A percentile compares a stretch with the other conserved stretches of the same genome.
phyloP scores from a whole-genome alignment of 768 basidiomycete species.

The Mycena crocata region DNA sequence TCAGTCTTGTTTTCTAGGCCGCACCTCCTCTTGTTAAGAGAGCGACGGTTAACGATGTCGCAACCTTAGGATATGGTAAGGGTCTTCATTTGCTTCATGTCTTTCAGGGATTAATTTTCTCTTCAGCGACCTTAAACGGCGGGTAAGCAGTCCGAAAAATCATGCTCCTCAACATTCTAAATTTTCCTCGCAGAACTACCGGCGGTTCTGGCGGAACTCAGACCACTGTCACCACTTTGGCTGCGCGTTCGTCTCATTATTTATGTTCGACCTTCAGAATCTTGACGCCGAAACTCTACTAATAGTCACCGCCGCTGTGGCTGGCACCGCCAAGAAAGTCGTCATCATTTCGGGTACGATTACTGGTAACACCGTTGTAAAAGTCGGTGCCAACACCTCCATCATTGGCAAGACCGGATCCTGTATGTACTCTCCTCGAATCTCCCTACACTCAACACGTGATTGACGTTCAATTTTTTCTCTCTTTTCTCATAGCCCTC shows the following conservation, averaged over 20 bases:
- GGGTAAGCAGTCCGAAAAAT: conserved; percentile 28
- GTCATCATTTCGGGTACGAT: conserved; percentile 60
- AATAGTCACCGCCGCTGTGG: conserved; percentile 52
- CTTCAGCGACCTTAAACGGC: conserved; percentile 35
- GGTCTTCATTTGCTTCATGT: background rate
- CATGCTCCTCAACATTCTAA: conserved; percentile 6
- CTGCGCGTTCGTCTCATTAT: conserved; percentile 36
- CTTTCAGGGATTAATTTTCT: background rate
- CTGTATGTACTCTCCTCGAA: conserved; percentile 38
- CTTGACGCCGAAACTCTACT: background rate
- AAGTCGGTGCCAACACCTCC: conserved; percentile 57
- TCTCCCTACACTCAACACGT: background rate
- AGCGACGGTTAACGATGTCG: conserved; percentile 42
- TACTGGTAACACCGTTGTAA: conserved; percentile 56
- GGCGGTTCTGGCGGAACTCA: conserved; percentile 57
- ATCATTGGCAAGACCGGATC: conserved; percentile 55
- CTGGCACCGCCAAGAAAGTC: conserved; percentile 54
- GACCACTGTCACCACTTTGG: conserved; percentile 57
- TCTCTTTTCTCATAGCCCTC: conserved; percentile 48
- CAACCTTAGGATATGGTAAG: conserved; percentile 40
- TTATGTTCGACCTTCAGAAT: background rate
- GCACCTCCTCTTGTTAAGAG: conserved; percentile 45
- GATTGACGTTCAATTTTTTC: too few species aligned
- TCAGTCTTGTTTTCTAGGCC: background rate
- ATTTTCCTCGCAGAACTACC: conserved; percentile 47